Conservation (phyloP, 805 yeast species). For the Yamadazyma tumulicola region DNA sequence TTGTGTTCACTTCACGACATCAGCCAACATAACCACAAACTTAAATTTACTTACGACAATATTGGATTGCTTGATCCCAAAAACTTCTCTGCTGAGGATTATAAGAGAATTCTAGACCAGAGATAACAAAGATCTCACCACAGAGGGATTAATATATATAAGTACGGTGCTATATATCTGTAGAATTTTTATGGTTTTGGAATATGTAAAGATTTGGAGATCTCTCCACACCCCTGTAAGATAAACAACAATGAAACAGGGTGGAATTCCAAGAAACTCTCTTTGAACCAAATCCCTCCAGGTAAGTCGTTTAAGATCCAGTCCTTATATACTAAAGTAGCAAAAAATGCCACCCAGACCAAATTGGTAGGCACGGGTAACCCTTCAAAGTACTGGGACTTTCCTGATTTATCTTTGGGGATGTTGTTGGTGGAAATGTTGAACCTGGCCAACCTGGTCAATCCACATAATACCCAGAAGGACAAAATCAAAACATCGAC, state of each 20-base stretch:
- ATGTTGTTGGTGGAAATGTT: slow-evolving; percentile 90
- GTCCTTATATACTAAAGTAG: slow-evolving; percentile 53
- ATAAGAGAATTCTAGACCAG: slow-evolving; percentile 15
- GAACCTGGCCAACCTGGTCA: slow-evolving; percentile 91
- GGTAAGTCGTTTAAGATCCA: slow-evolving; percentile 57
- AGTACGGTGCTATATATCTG: neutral
- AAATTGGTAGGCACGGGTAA: slow-evolving; percentile 92
- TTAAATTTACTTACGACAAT: slow-evolving; percentile 18
- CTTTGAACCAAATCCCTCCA: slow-evolving; percentile 57
- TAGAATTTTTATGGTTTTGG: slow-evolving; percentile 65
- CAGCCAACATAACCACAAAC: slow-evolving; percentile 26
- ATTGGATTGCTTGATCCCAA: slow-evolving; percentile 40
- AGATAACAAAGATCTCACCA: no score
- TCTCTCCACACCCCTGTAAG: slow-evolving; percentile 85
- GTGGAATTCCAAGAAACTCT: slow-evolving; percentile 68
- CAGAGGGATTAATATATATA: neutral
- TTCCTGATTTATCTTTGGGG: slow-evolving; percentile 86
- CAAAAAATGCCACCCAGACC: slow-evolving; percentile 70
- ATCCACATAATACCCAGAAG: slow-evolving; percentile 88
- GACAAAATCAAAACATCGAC: slow-evolving; percentile 72
- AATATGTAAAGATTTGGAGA: slow-evolving; percentile 83
- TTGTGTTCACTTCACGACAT: slow-evolving; percentile 26
- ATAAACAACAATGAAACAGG: slow-evolving; percentile 61
- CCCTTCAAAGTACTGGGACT: slow-evolving; percentile 91
- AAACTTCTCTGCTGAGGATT: slow-evolving; percentile 26